A percentile compares a stretch with the other conserved stretches of the same genome.
phyloP scores from a whole-genome alignment of 2,329 filamentous ascomycete genomes.

The Pyrenophora teres region DNA sequence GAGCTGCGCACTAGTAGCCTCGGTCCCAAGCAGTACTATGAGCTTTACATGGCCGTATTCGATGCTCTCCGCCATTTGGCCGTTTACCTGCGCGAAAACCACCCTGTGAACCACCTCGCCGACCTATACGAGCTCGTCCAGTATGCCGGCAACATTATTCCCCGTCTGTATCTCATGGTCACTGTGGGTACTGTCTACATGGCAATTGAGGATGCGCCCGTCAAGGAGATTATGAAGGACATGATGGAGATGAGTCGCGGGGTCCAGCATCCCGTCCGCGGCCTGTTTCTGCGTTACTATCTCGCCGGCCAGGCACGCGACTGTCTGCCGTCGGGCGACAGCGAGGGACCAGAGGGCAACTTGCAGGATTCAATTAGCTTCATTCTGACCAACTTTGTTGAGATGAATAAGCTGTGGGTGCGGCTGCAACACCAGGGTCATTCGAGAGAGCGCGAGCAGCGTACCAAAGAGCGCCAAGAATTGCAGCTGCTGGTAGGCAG shows the following conservation, averaged over 20 bases:
- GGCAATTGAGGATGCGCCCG: constrained; percentile 95
- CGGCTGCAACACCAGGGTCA: constrained; percentile 96
- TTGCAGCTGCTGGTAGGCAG: constrained; percentile 93
- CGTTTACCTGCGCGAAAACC: constrained; percentile 94
- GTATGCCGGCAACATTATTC: constrained; percentile 97
- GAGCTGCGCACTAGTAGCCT: constrained; percentile 95
- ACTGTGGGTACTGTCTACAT: constrained; percentile 99
- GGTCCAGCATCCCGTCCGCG: constrained; percentile 94
- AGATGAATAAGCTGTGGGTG: constrained; percentile 99
- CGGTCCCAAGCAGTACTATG: constrained; percentile 99
- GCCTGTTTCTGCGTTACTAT: constrained; percentile 94
- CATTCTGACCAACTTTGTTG: constrained; percentile 96
- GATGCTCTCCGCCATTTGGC: constrained; percentile 96
- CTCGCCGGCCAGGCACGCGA: constrained; percentile 93
- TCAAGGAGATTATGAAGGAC: constrained; percentile 99
- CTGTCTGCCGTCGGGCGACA: constrained; percentile 76
- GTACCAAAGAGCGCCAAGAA: constrained; percentile 93
- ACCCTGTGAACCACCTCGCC: constrained; percentile 96
- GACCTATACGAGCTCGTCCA: constrained; percentile 98
- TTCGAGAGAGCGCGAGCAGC: constrained; percentile 88
- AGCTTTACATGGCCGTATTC: constrained; percentile 99
- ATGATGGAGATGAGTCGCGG: constrained; percentile 99
- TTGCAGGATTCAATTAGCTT: constrained; percentile 98
- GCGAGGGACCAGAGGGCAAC: constrained; percentile 93
- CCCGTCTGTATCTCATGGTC: constrained; percentile 96